Base-by-base conservation (phyloP, 2,329 filamentous ascomycete species). In the Malbranchea zuffiana region DNA sequence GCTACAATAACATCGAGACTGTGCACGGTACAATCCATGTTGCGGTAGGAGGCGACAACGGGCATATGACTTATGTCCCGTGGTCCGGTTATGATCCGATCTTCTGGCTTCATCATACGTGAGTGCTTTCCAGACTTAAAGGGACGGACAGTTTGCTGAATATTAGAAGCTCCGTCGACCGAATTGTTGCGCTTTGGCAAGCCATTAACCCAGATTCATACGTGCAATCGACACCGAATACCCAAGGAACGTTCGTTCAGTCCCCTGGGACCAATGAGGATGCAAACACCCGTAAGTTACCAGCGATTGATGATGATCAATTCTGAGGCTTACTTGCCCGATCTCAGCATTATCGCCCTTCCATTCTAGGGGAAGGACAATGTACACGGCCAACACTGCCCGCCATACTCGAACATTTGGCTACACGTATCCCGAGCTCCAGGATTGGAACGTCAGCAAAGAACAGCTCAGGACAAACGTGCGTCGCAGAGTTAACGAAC, bases 11-110 rank as follows among this genome's bases (percentile, higher is more conserved):
- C 35, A 41, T 70, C 3, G 67, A 71, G 42, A 56, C 55, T 16
- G 46, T 70, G 15, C 67, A 71, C 44, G 65, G 67, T 46, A 55
- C 51, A 19, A 59, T 69, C 21, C 67, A 70, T 44, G 69, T 69
- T 20, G 65, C 71, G 32, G 65, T 70, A 3, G 81, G 72, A 20
- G 61, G 70, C 36, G 56, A 60, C 41, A 67, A 68, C 23, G 79
- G 80, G 1, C 80, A 84, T 48, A 80, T 82, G 73, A 74, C 71
- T 27, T 80, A 74, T 55, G 74, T 78, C 20, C 74, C 76, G 12
- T 80, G 80, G 47, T 81, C 82, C 1, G 73, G 80, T 0, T 92
- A 84, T 52, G 84, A 92, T 51, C 83, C 83, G 0, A 62, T 83
- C 8, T 87, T 88, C 58, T 82, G 80, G 60, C 60, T 88, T 6